Evolutionary conservation across 2,329 filamentous ascomycete genomes (phyloP), one percentile per base, ranked within the genome.

Genomic region (Hymenoscyphus fructigenus): DNA sequence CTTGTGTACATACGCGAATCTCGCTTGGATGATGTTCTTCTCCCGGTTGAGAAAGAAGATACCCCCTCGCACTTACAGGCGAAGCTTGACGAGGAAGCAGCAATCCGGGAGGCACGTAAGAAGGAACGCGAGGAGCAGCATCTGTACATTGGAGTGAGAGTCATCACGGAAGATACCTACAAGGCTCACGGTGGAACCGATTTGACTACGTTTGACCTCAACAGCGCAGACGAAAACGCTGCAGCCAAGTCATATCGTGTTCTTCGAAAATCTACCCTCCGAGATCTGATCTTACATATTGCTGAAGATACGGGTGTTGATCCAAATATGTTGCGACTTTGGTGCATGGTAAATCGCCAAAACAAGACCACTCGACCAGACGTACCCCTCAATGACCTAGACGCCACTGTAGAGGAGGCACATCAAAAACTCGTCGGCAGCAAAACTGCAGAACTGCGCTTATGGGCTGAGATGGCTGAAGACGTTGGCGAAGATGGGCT

Each of bases 291-390:
- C 5, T 81, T 82, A 29, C 83, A 84, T 26, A 84, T 98, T 66
- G 93, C 91, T 0, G 79, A 86, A 47, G 90, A 96, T 64, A 82
- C 90, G 59, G 83, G 82, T 0, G 78, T 90, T 59, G 88, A 93
- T 56, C 82, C 89, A 0, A 87, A 87, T 64, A 85, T 86, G 67
- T 79, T 98, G 28, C 87, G 95, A 26, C 85, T 97, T 20, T 99
- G 95, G 96, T 87, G 92, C 62, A 97, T 99, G 93, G 95, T 99
- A 1, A 98, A 97, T 75, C 90, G 95, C 12, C 95, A 99, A 77
- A 99, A 99, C 76, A 97, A 97, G 78, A 99, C 95, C 0, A 90
- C 92, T 44, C 88, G 95, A 20, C 95, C 96, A 0, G 95, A 99
- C 75, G 89, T 92, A 65, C 91, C 93, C 0, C 88, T 99, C 59